Conservation (phyloP, 768 basidiomycete species). For the Boletus vinaceobasis region DNA sequence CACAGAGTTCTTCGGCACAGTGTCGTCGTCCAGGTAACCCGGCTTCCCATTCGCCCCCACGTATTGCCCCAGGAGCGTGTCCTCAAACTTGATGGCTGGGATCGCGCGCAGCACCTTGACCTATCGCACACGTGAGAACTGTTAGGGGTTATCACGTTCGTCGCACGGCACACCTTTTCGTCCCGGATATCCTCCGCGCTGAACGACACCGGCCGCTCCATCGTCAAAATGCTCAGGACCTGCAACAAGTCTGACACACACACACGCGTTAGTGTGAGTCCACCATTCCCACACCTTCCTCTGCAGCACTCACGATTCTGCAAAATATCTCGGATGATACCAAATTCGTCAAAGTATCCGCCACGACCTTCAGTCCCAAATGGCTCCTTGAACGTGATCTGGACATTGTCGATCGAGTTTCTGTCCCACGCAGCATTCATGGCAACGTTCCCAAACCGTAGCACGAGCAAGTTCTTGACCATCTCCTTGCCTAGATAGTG, state of each 20-base stretch:
- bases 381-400: conserved; percentile 99
- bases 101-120: conserved; percentile 96
- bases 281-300: conserved; percentile 6
- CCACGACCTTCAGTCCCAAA: conserved; percentile 99
- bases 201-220: conserved; percentile 99
- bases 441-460: conserved; percentile 93
- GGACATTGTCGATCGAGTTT: conserved; percentile 93
- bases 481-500: conserved; percentile 99
- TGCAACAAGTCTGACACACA: conserved; percentile 75
- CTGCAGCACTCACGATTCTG: conserved; percentile 82
- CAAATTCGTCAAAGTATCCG: conserved; percentile 99
- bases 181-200: conserved; percentile 96
- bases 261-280: conserved; percentile 16
- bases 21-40: conserved; percentile 98
- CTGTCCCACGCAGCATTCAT: conserved; percentile 91
- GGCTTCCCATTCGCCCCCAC: conserved; percentile 86
- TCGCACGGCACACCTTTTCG: conserved; percentile 71
- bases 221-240: conserved; percentile 90
- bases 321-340: conserved; percentile 95
- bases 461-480: conserved; percentile 97
- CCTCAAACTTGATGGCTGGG: conserved; percentile 69
- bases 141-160: not conserved
- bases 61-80: conserved; percentile 94
- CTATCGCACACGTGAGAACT: conserved; percentile 40
- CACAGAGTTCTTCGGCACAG: conserved; percentile 85